phyloP scores from a whole-genome alignment of 2,329 filamentous ascomycete species.

The Fusarium globosum region DNA sequence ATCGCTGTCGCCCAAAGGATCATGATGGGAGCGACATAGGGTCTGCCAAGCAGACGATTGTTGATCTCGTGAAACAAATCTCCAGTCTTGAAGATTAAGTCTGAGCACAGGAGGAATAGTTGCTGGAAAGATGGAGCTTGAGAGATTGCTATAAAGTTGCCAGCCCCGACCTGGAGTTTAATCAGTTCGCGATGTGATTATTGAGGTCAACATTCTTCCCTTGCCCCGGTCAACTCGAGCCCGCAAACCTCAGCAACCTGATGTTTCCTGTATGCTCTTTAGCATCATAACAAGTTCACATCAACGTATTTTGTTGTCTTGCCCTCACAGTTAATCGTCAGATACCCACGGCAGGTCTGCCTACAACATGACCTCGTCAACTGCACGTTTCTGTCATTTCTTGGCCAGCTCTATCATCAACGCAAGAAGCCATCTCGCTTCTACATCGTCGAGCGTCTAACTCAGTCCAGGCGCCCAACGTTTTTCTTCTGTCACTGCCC shows the following conservation, averaged over 20 bases:
- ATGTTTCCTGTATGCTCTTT: not conserved
- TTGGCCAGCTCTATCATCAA: not conserved
- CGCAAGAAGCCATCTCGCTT: not conserved
- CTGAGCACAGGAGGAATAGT: not conserved
- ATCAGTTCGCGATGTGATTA: not conserved
- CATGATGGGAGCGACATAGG: not conserved
- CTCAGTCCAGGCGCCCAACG: not conserved
- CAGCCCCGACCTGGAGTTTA: not conserved
- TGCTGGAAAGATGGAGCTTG: not conserved
- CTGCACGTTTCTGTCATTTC: not conserved
- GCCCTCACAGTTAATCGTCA: too few relatives aligned
- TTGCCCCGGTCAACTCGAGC: not conserved
- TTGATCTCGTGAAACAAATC: not conserved
- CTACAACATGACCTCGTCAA: not conserved
- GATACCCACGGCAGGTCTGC: rapidly evolving
- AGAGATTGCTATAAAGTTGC: not conserved
- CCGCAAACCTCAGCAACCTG: too few relatives aligned
- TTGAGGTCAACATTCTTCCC: not conserved
- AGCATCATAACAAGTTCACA: rapidly evolving
- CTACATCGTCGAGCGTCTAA: not conserved
- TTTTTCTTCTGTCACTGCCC: not conserved
- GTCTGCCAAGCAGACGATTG: not conserved
- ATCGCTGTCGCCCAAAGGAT: not conserved
- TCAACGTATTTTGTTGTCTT: not conserved
- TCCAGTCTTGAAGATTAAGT: not conserved